These are phyloP conservation scores for Podosphaera leucotricha DNA, from an alignment of 2,329 filamentous ascomycete genomes.

Conservation along the genomic window DNA sequence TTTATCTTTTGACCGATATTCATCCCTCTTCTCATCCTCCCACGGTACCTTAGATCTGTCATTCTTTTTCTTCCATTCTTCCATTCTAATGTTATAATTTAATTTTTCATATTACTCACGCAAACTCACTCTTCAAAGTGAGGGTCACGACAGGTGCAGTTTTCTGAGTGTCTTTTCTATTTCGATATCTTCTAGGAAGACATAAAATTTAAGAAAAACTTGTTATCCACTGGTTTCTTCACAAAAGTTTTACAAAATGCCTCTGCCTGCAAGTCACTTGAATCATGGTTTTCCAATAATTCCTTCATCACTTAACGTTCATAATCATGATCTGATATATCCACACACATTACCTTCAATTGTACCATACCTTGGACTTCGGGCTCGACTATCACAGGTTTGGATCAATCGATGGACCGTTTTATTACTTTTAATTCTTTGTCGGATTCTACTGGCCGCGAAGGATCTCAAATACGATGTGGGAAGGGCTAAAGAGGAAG, in stretches of 20 bases:
- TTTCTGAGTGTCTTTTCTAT: neutral
- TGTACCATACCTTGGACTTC: slow-evolving; percentile 81
- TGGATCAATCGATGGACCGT: slow-evolving; percentile 98
- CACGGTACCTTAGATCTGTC: neutral
- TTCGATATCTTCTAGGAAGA: slow-evolving; percentile 2
- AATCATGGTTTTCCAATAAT: slow-evolving; percentile 14
- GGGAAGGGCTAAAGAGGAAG: slow-evolving; percentile 51
- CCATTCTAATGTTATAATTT: neutral
- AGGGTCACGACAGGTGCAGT: neutral
- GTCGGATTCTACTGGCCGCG: slow-evolving; percentile 56
- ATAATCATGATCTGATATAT: slow-evolving; percentile 3
- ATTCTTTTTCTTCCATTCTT: neutral
- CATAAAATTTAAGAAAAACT: slow-evolving; percentile 14
- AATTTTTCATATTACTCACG: neutral
- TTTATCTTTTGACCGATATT: neutral
- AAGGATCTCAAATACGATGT: slow-evolving; percentile 51
- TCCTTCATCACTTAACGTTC: slow-evolving; percentile 16
- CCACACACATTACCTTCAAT: slow-evolving; percentile 41
- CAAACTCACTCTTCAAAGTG: neutral
- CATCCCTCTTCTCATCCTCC: no score
- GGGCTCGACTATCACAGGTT: slow-evolving; percentile 74
- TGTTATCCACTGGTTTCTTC: slow-evolving; percentile 11
- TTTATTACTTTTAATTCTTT: slow-evolving; percentile 63
- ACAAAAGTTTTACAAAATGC: slow-evolving; percentile 15
- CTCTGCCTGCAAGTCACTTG: slow-evolving; percentile 12